These are phyloP conservation scores for Pseudocercospora vitis DNA, from an alignment of 2,329 filamentous ascomycete species.

Conservation along the genomic window DNA sequence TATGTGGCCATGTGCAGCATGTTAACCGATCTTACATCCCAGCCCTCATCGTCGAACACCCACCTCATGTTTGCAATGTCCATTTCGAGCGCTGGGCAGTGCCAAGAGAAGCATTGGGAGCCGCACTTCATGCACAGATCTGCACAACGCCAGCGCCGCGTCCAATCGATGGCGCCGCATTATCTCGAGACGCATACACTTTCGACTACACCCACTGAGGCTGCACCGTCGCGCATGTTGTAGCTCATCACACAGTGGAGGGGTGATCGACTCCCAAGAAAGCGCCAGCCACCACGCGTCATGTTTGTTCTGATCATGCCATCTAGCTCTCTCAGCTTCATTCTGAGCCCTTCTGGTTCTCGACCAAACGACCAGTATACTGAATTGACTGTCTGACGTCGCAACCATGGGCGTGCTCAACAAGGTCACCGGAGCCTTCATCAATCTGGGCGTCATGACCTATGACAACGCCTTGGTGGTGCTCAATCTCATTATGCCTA, in stretches of 20 bases:
- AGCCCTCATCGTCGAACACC: no score
- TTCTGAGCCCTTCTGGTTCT: not conserved
- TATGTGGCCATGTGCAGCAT: no score
- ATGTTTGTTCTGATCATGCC: not conserved
- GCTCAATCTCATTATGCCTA: slow-evolving; percentile 41
- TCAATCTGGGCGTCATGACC: slow-evolving; percentile 41
- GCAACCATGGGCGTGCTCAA: slow-evolving; percentile 27
- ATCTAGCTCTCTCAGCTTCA: slow-evolving; percentile 6
- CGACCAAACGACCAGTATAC: not conserved
- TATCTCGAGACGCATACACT: slow-evolving; percentile 3
- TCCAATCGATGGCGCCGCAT: slow-evolving; percentile 5
- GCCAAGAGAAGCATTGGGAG: not conserved
- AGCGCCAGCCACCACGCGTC: not conserved
- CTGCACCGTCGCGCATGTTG: slow-evolving; percentile 6
- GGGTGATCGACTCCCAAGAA: not conserved
- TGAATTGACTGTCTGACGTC: not conserved
- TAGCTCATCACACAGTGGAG: slow-evolving; percentile 8
- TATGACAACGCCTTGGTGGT: slow-evolving; percentile 44
- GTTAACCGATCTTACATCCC: no score
- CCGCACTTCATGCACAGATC: slow-evolving; percentile 14
- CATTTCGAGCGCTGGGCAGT: not conserved
- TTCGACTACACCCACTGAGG: slow-evolving; percentile 1
- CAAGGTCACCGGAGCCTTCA: slow-evolving; percentile 32
- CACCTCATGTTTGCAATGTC: slow-evolving; percentile 5
- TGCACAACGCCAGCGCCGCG: slow-evolving; percentile 4